Percentiles rank a stretch among this genome's conserved stretches.
phyloP scores from a whole-genome alignment of 1,284 basidiomycete species.

The Boletellus deceptivus region DNA sequence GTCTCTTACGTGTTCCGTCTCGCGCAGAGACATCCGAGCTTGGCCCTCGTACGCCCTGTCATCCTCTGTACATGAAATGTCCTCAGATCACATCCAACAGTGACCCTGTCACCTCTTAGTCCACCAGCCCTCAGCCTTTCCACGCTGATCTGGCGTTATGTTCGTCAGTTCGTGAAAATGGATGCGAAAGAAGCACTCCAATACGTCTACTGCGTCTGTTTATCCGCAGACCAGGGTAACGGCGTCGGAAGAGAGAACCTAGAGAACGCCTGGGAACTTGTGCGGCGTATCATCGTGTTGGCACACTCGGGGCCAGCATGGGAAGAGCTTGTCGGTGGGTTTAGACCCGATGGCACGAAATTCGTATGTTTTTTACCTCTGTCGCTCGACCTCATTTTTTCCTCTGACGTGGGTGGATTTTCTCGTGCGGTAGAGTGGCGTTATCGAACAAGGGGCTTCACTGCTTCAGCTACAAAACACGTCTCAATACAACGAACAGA shows the following conservation, averaged over 20 bases:
- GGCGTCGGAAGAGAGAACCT: slow-evolving; percentile 81
- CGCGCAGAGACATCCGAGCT: slow-evolving; percentile 78
- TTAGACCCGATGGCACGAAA: slow-evolving; percentile 84
- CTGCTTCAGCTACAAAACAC: slow-evolving; percentile 75
- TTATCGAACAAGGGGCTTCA: slow-evolving; percentile 81
- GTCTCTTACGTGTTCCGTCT: slow-evolving; percentile 82
- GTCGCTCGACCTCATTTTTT: neutral
- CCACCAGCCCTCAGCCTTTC: slow-evolving; percentile 79
- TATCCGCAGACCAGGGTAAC: slow-evolving; percentile 74
- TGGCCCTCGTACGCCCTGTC: slow-evolving; percentile 63
- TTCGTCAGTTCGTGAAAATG: slow-evolving; percentile 87
- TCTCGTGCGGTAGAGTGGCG: slow-evolving; percentile 59
- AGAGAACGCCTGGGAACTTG: slow-evolving; percentile 83
- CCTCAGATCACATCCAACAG: slow-evolving; percentile 33
- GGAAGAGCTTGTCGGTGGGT: slow-evolving; percentile 89
- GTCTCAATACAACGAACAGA: slow-evolving; percentile 77
- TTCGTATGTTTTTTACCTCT: slow-evolving; percentile 56
- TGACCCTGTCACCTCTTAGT: slow-evolving; percentile 61
- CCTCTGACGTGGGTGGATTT: slow-evolving; percentile 4
- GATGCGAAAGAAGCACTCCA: slow-evolving; percentile 93
- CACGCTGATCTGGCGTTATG: slow-evolving; percentile 89
- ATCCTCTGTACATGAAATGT: neutral
- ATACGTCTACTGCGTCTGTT: slow-evolving; percentile 89
- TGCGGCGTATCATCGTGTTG: slow-evolving; percentile 84
- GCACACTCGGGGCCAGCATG: slow-evolving; percentile 83